These are phyloP conservation scores for Ramaria rubella DNA, from an alignment of 768 basidiomycete genomes.

Conservation along the genomic window DNA sequence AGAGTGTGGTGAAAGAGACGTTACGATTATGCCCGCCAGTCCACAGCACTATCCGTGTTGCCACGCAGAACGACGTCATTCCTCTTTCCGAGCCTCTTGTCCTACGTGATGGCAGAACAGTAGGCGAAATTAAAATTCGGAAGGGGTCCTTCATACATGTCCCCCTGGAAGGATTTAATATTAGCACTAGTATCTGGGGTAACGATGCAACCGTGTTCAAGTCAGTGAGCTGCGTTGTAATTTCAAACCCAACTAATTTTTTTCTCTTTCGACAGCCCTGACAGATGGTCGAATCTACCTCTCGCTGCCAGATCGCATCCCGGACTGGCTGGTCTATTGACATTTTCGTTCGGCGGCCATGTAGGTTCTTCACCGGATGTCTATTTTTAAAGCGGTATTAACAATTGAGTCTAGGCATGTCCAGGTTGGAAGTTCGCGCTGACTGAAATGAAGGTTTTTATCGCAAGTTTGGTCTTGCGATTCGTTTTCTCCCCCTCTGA, in stretches of 20 bases:
- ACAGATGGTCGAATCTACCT: conserved; percentile 44
- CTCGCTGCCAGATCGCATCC: conserved; percentile 33
- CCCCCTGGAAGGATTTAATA: conserved; percentile 50
- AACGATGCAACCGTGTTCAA: conserved; percentile 46
- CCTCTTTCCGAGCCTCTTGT: conserved; percentile 47
- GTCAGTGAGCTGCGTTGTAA: no score
- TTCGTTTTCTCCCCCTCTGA: conserved; percentile 41
- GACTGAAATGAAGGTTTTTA: conserved; percentile 45
- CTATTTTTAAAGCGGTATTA: neutral
- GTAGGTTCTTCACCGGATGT: no score
- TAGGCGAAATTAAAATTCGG: conserved; percentile 33
- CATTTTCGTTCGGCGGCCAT: conserved; percentile 46
- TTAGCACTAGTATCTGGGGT: conserved; percentile 49
- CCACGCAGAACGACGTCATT: conserved; percentile 69
- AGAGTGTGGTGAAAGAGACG: conserved; percentile 71
- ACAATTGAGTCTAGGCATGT: conserved; percentile 29
- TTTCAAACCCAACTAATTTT: conserved; percentile 12
- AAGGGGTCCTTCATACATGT: conserved; percentile 53
- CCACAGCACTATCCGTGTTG: conserved; percentile 54
- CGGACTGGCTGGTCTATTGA: conserved; percentile 45
- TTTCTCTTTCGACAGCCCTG: conserved; percentile 36
- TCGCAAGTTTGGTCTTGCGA: conserved; percentile 37
- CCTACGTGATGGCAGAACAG: conserved; percentile 29
- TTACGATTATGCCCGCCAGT: conserved; percentile 74
- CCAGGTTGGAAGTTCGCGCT: conserved; percentile 43